Base-by-base conservation (phyloP, 2,329 filamentous ascomycete genomes). In the Venturia asperata region DNA sequence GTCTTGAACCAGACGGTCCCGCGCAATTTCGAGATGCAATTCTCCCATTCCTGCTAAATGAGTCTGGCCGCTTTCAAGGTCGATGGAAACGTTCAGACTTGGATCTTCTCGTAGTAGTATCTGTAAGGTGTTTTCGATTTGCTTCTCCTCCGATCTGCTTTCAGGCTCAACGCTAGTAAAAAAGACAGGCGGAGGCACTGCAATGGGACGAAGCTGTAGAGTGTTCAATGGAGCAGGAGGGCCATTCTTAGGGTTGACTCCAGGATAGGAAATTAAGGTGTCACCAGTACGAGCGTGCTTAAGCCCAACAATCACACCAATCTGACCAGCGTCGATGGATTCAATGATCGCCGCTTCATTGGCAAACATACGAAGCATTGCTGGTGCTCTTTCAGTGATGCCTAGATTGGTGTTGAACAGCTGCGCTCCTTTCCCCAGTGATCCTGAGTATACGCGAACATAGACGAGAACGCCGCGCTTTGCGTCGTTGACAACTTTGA, bases 11-110 rank as follows among this genome's bases (percentile, higher is more conserved):
- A 99, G 84, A 55, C 92, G 85, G 75, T 97, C 91, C 62, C 91
- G 82, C 0, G 93, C 92, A 61, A 99, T 94, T 71, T 99, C 94
- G 0, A 99, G 82, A 75, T 99, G 94, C 37, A 99, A 83, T 71
- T 96, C 91, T 9, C 94, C 94, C 94, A 99, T 97, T 4, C 94
- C 94, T 64, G 92, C 92, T 0, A 99, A 82, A 41, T 96, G 88
- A 60, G 94, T 97, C 72, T 96, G 92, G 1, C 94, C 94, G 1
- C 91, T 92, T 74, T 97, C 94, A 67, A 93, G 86, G 70, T 97
- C 91, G 39, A 90, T 81, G 43, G 83, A 89, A 73, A 96, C 90
- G 65, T 94, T 86, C 27, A 99, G 80, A 74, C 92, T 97, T 0
- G 94, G 94, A 71, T 99, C 94, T 78, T 99, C 94, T 70, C 94